Evolutionary conservation across 2,329 filamentous ascomycete species (phyloP).

Genomic region (Tolypocladium album): DNA sequence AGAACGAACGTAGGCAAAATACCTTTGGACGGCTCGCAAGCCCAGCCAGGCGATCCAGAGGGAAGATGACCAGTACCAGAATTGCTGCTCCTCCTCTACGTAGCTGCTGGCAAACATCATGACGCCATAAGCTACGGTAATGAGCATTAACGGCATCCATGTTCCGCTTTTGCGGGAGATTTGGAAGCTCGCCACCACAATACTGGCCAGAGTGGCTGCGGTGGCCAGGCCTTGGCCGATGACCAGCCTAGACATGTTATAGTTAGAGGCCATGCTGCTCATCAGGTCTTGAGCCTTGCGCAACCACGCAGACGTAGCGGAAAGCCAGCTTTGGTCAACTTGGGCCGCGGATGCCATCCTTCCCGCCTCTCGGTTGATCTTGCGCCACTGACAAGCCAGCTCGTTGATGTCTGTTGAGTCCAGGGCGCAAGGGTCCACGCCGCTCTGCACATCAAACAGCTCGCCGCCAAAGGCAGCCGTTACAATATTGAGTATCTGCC

Average conservation of each 20-base stretch:
- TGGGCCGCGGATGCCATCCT: constrained; percentile 11
- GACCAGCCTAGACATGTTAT: constrained; percentile 57
- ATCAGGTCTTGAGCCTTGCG: constrained; percentile 65
- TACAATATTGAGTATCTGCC: constrained; percentile 69
- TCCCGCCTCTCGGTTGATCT: constrained; percentile 15
- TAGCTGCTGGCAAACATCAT: constrained; percentile 99
- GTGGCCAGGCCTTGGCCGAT: constrained; percentile 30
- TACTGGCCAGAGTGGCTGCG: constrained; percentile 15
- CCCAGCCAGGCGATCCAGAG: constrained; percentile 53
- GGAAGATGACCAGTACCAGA: constrained; percentile 88
- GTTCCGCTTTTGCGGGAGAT: constrained; percentile 4
- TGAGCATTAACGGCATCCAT: constrained; percentile 33
- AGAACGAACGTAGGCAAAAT: background rate
- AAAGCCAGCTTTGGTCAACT: constrained; percentile 28
- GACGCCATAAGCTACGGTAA: constrained; percentile 54
- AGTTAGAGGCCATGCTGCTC: constrained; percentile 87
- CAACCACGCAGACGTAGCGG: constrained; percentile 49
- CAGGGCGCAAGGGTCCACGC: constrained; percentile 24
- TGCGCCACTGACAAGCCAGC: constrained; percentile 60
- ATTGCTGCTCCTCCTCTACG: constrained; percentile 96
- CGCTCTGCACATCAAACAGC: constrained; percentile 25
- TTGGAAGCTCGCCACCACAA: constrained; percentile 4
- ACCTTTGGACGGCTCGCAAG: constrained; percentile 34
- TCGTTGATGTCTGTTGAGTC: constrained; percentile 34
- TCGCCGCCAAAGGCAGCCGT: constrained; percentile 55